phyloP scores from a whole-genome alignment of 2,329 filamentous ascomycete genomes.

The Arachnomyces sp. region DNA sequence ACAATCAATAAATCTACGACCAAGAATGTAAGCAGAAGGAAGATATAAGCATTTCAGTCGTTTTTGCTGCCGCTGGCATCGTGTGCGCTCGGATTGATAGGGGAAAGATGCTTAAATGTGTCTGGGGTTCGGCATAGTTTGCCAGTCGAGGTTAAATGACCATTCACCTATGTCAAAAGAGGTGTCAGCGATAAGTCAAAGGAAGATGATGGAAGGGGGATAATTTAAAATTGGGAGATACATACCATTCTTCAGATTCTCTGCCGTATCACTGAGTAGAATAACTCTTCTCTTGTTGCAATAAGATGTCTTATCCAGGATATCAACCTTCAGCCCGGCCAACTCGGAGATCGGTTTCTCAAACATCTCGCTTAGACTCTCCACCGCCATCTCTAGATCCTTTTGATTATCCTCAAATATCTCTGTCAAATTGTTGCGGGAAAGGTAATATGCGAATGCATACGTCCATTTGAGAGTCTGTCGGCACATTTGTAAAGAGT shows the following conservation, averaged over 20 bases:
- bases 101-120: no score
- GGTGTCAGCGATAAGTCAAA: constrained; percentile 2
- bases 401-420: constrained; percentile 99
- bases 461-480: constrained; percentile 99
- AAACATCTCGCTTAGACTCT: constrained; percentile 97
- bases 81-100: background rate
- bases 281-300: constrained; percentile 90
- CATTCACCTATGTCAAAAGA: constrained; percentile 30
- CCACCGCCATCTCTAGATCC: constrained; percentile 93
- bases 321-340: constrained; percentile 83
- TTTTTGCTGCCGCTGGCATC: no score
- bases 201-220: background rate
- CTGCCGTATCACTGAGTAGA: constrained; percentile 81
- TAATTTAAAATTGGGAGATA: constrained; percentile 13
- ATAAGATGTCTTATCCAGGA: constrained; percentile 97
- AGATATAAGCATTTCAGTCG: no score
- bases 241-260: constrained; percentile 81
- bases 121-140: constrained; percentile 2
- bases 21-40: no score
- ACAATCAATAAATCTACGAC: no score
- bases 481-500: constrained; percentile 91
- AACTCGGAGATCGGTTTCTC: constrained; percentile 91
- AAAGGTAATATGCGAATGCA: constrained; percentile 96
- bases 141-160: constrained; percentile 40
- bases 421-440: constrained; percentile 86